phyloP scores from a whole-genome alignment of 2,329 filamentous ascomycete species.

The Aspergillus viridinutans region DNA sequence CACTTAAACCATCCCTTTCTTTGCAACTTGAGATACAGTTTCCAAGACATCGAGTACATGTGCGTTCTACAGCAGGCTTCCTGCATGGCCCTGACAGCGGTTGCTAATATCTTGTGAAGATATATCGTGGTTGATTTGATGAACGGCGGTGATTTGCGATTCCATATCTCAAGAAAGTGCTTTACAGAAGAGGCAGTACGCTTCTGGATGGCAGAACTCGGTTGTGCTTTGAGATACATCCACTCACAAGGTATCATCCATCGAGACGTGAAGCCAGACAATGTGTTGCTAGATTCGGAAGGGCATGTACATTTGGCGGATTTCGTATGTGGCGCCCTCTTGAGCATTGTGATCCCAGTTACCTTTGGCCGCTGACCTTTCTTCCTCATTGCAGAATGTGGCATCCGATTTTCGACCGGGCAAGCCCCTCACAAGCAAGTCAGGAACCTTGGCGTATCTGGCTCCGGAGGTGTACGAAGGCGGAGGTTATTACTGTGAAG shows the following conservation, averaged over 20 bases:
- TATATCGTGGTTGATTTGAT: conserved; percentile 97
- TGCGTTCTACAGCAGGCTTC: conserved; percentile 44
- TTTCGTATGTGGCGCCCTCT: conserved; percentile 62
- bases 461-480: conserved; percentile 93
- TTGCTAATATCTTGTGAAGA: conserved; percentile 41
- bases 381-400: conserved; percentile 65
- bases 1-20: conserved; percentile 97
- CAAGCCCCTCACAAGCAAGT: conserved; percentile 87
- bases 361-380: conserved; percentile 7
- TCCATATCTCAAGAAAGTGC: conserved; percentile 95
- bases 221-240: conserved; percentile 83
- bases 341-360: background rate
- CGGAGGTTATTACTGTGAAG: conserved; percentile 80
- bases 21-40: conserved; percentile 97
- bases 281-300: conserved; percentile 80
- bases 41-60: conserved; percentile 99
- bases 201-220: conserved; percentile 95
- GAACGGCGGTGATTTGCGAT: conserved; percentile 93
- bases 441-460: conserved; percentile 90
- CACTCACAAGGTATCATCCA: conserved; percentile 85
- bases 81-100: background rate
- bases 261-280: conserved; percentile 87
- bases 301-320: conserved; percentile 96
- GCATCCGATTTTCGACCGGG: conserved; percentile 86
- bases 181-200: conserved; percentile 96